Evolutionary conservation across 345 rosid species (phyloP).

Genomic region (Boechera divaricarpa): DNA sequence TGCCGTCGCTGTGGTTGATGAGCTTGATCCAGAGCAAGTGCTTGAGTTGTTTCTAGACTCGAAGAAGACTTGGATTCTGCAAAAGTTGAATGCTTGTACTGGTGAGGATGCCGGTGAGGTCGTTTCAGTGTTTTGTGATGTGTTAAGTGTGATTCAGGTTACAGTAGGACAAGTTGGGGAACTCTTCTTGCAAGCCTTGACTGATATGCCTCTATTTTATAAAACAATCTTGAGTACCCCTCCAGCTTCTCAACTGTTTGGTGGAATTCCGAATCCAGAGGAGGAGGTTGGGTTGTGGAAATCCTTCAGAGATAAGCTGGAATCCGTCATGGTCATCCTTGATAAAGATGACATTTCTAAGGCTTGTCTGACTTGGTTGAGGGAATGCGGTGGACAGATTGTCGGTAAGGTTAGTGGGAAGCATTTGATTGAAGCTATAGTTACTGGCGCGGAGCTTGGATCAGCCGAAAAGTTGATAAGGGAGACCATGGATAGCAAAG

Average conservation of each 20-base stretch:
- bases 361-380: constrained; percentile 83
- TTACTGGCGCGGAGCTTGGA: constrained; percentile 77
- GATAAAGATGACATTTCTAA: constrained; percentile 62
- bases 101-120: constrained; percentile 51
- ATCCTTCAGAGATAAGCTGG: constrained; percentile 77
- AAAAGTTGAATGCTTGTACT: constrained; percentile 59
- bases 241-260: constrained; percentile 91
- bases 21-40: constrained; percentile 71
- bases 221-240: constrained; percentile 83
- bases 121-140: constrained; percentile 74
- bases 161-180: constrained; percentile 92
- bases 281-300: constrained; percentile 94
- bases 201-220: constrained; percentile 90
- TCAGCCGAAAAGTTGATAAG: constrained; percentile 80
- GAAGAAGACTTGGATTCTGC: constrained; percentile 79
- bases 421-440: constrained; percentile 68
- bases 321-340: constrained; percentile 60
- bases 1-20: constrained; percentile 85
- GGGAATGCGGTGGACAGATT: constrained; percentile 67
- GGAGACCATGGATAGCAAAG: constrained; percentile 82
- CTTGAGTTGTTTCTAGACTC: constrained; percentile 76
- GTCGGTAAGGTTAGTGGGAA: constrained; percentile 68
- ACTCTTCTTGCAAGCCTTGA: constrained; percentile 84
- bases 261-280: constrained; percentile 94
- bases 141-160: constrained; percentile 73